A percentile compares a stretch with the other conserved stretches of the same genome.
phyloP scores from a whole-genome alignment of 305 asterid genomes.

The Solanum chacoense region DNA sequence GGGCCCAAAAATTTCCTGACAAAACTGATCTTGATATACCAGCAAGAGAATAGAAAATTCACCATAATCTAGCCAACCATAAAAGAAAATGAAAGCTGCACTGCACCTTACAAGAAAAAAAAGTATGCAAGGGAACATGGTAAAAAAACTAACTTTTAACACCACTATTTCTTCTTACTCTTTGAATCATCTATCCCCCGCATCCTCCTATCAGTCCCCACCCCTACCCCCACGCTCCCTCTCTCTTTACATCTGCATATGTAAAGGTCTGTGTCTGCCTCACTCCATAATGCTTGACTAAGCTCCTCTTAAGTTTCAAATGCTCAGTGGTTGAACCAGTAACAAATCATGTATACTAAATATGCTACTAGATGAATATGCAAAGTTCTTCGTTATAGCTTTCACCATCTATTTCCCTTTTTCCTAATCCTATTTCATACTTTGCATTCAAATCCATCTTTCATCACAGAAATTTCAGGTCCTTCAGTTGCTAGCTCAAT shows the following conservation, averaged over 20 bases:
- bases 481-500: neutral
- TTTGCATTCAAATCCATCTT: neutral
- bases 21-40: constrained; percentile 8
- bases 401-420: neutral
- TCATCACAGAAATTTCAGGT: neutral
- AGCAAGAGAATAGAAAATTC: neutral
- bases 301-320: constrained; percentile 4
- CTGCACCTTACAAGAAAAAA: neutral
- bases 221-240: neutral
- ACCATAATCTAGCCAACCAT: neutral
- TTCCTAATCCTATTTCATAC: neutral
- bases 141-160: neutral
- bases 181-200: neutral
- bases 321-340: neutral
- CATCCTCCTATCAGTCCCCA: neutral
- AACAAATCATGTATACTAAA: neutral
- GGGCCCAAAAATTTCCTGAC: neutral
- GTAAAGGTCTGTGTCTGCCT: constrained; percentile 17
- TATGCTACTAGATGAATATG: neutral
- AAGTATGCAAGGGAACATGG: neutral
- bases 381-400: neutral
- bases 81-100: constrained; percentile 4
- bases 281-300: constrained; percentile 8
- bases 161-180: constrained; percentile 4
- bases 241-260: constrained; percentile 6